These are phyloP conservation scores for Emergomyces africanus DNA, from an alignment of 2,329 filamentous ascomycete genomes.

Conservation along the genomic window DNA sequence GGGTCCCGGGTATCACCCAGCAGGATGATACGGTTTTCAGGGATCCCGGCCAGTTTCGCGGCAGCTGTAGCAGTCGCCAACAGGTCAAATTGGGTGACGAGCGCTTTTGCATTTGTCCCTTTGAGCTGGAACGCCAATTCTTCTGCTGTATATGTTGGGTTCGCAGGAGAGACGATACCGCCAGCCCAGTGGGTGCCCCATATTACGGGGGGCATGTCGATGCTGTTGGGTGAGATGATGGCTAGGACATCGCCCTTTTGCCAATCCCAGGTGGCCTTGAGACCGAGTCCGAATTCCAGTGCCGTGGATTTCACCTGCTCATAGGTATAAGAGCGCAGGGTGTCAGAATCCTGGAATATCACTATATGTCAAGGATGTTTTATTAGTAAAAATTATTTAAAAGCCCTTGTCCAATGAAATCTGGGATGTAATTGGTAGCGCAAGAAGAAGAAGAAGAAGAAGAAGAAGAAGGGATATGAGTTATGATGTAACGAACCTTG, in stretches of 20 bases:
- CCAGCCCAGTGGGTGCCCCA: slow-evolving; percentile 77
- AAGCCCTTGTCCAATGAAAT: neutral
- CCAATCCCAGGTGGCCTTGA: slow-evolving; percentile 65
- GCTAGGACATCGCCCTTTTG: slow-evolving; percentile 70
- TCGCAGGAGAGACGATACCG: slow-evolving; percentile 70
- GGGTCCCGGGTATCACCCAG: slow-evolving; percentile 50
- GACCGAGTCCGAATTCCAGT: slow-evolving; percentile 64
- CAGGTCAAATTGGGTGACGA: slow-evolving; percentile 60
- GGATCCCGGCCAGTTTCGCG: slow-evolving; percentile 55
- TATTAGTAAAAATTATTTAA: neutral
- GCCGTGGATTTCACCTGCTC: slow-evolving; percentile 52
- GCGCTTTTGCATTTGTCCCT: slow-evolving; percentile 59
- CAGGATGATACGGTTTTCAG: slow-evolving; percentile 58
- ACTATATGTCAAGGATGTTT: slow-evolving; percentile 37
- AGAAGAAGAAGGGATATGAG: neutral
- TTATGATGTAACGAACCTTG: slow-evolving; percentile 45
- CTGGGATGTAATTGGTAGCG: neutral
- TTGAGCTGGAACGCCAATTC: slow-evolving; percentile 77
- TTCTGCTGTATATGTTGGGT: slow-evolving; percentile 71
- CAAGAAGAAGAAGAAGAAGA: too few relatives aligned
- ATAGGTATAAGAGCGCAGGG: slow-evolving; percentile 57
- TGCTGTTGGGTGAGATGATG: slow-evolving; percentile 72
- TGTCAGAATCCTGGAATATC: slow-evolving; percentile 65
- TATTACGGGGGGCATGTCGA: slow-evolving; percentile 66
- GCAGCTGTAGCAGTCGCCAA: slow-evolving; percentile 55